These are phyloP conservation scores for Chlorella sp. DNA, from an alignment of 139 green algal genomes.

Conservation along the genomic window DNA sequence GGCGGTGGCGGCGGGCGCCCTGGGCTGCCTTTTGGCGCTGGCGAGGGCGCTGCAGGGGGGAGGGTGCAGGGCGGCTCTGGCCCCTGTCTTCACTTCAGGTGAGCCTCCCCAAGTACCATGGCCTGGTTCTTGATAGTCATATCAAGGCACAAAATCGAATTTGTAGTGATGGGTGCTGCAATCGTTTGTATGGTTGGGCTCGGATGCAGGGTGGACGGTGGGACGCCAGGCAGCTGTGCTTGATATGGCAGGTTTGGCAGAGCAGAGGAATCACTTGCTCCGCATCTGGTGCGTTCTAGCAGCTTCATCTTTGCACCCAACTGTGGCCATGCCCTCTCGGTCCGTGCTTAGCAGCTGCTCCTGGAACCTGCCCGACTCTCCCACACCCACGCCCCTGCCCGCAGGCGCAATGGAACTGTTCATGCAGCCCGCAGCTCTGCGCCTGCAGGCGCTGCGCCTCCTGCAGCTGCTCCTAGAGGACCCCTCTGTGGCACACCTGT, in stretches of 20 bases:
- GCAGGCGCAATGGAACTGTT: slow-evolving; percentile 27
- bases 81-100: slow-evolving; percentile 2
- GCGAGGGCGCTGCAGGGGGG: not conserved
- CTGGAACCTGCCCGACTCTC: too few relatives aligned
- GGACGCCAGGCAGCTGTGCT: not conserved
- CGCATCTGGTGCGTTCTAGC: too few relatives aligned
- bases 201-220: not conserved
- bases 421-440: slow-evolving; percentile 12
- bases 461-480: slow-evolving; percentile 37
- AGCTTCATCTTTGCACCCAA: too few relatives aligned
- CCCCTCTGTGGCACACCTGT: not conserved
- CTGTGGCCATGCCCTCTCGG: too few relatives aligned
- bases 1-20: not conserved
- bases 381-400: not conserved
- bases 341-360: too few relatives aligned
- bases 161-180: too few relatives aligned
- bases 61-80: not conserved
- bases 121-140: too few relatives aligned
- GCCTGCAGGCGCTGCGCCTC: slow-evolving; percentile 22
- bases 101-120: too few relatives aligned
- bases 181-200: too few relatives aligned
- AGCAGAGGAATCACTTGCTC: too few relatives aligned
- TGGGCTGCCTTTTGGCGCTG: not conserved
- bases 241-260: too few relatives aligned
- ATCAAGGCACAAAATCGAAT: too few relatives aligned